Base-by-base conservation (phyloP, 441 rosid genomes). In the Theobroma grandiflorum region DNA sequence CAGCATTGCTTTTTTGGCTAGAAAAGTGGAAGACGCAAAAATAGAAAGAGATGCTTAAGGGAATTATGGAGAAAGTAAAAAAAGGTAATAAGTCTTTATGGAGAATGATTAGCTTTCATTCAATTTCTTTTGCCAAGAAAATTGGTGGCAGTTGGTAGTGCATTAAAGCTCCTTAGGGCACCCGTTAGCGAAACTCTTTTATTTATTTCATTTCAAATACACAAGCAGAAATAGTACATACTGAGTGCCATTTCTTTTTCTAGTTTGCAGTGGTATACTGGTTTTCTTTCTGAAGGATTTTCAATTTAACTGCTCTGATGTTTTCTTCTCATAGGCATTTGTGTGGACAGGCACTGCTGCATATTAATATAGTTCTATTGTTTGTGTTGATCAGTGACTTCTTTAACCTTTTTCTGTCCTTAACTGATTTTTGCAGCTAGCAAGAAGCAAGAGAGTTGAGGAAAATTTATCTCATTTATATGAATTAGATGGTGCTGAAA, bases 401-500 rank as follows among this genome's bases (percentile, higher is more conserved):
- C 6, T 20, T 72, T 55, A 65, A 47, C n/a, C 45, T 75, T 76
- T 31, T 76, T 14, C 66, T 82, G 37, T 67, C 35, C 4, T 72
- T 78, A 1, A 47, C 77, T 76, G 33, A 53, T 50, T 74, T 68
- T 62, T 85, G 65, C 86, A 97, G 99, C 87, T 95, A 42, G 90
- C 89, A 79, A 85, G 81, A 81, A 90, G 90, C 90, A 95, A 85
- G 86, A 90, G 88, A 74, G 85, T 87, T 3, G 91, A 85, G 83
- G 91, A 85, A 77, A 90, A 79, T 62, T 61, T 82, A 67, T 82
- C 92, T 72, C 78, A 77, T 70, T 43, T 86, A 37, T 95, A 89
- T 84, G 99, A 93, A 84, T 82, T 97, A 76, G 98, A 93, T 81
- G 98, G 99, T 52, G 85, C 91, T 73, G 99, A 97, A 89, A 85